Conservation (phyloP, 495 filamentous ascomycete species). For the Lasiosphaeria hispida region DNA sequence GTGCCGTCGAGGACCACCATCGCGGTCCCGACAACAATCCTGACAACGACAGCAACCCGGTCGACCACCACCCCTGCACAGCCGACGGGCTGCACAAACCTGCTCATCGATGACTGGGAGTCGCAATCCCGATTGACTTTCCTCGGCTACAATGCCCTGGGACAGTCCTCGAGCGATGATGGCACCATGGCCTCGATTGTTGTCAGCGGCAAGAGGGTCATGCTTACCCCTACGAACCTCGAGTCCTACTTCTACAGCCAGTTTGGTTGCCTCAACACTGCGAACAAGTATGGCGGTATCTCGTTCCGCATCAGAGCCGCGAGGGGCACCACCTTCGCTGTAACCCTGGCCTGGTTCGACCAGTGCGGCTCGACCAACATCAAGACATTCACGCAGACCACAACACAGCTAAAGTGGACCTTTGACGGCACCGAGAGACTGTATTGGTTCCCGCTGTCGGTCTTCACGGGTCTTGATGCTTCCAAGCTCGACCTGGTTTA, state of each 20-base stretch:
- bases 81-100: slow-evolving; percentile 40
- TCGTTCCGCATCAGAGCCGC: slow-evolving; percentile 57
- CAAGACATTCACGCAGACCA: slow-evolving; percentile 39
- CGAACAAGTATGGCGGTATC: slow-evolving; percentile 54
- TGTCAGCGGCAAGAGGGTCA: slow-evolving; percentile 49
- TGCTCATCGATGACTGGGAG: slow-evolving; percentile 61
- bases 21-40: slow-evolving; percentile 16
- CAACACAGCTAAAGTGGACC: slow-evolving; percentile 54
- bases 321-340: slow-evolving; percentile 51
- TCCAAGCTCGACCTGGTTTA: slow-evolving; percentile 53
- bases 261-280: slow-evolving; percentile 54
- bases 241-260: slow-evolving; percentile 60
- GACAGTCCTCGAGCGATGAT: slow-evolving; percentile 58
- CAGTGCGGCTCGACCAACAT: slow-evolving; percentile 40
- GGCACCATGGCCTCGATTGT: slow-evolving; percentile 57
- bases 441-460: slow-evolving; percentile 58
- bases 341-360: slow-evolving; percentile 49
- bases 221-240: slow-evolving; percentile 47
- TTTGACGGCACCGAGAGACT: slow-evolving; percentile 60
- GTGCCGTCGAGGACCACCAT: not conserved
- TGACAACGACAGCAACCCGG: slow-evolving; percentile 7
- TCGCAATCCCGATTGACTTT: slow-evolving; percentile 66
- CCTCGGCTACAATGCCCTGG: slow-evolving; percentile 60
- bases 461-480: slow-evolving; percentile 50
- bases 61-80: slow-evolving; percentile 25